Base-by-base conservation (phyloP, 78 protist species). In the Dictyostelium capitatum region DNA sequence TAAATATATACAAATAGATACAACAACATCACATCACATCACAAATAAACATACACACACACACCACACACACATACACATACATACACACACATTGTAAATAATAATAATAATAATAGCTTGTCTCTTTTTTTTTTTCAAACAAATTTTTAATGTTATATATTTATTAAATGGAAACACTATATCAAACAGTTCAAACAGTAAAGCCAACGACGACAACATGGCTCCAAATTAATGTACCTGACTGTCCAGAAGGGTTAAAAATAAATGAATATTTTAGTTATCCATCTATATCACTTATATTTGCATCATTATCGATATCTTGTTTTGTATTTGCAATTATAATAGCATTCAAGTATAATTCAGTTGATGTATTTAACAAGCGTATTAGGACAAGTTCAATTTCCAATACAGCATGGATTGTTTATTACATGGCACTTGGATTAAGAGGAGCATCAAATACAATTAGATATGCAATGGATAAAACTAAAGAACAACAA, bases 321-420 rank as follows among this genome's bases (percentile, higher is more conserved):
- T 25, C 89, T 2, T 79, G 90, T 47, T 78, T 80, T 50, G 79
- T 78, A 30, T 91, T 91, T 51, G 78, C 90, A 12, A 41, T 56
- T 10, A 83, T 91, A 32, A 81, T 83, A 32, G 84, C 90, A 64
- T 78, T 91, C 48, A 79, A 91, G 47, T 91, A 80, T 64, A 91
- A 91, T 57, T 54, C 79, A 51, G 87, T 91, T 2, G 83, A 75
- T 46, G 95, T 91, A 14, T 80, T 91, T 19, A 70, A 81, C 56
- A 91, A 80, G 56, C 67, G 79, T 77, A 91, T 81, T 41, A 78
- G 95, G 77, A 91, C 95, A 14, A 82, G 67, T 47, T 81, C 89
- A 0, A 91, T 91, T 25, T 91, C 95, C 15, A 91, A 91, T 67
- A 91, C 89, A 48, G 20, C 72, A 23, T 91, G 95, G 95, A 80